Conservation (phyloP, 2,329 filamentous ascomycete genomes). For the Acrodontium crateriforme region DNA sequence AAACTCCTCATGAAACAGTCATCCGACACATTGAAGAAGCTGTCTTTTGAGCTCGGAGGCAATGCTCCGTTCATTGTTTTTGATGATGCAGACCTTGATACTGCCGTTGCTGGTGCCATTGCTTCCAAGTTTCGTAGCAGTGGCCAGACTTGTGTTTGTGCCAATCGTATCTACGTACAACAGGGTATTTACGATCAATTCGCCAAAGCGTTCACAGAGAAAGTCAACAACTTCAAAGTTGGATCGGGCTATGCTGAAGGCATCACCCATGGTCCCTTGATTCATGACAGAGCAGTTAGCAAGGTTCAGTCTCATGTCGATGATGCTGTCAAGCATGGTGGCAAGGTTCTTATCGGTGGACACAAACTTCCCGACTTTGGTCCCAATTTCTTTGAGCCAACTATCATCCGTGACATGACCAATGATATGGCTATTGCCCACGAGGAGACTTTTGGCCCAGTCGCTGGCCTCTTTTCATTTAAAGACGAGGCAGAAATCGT, state of each 20-base stretch:
- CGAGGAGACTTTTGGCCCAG: conserved; percentile 93
- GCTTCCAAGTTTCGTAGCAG: conserved; percentile 85
- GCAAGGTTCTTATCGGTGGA: conserved; percentile 60
- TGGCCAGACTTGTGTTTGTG: conserved; percentile 81
- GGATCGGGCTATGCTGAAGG: conserved; percentile 58
- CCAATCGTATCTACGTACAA: conserved; percentile 70
- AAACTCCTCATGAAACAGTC: conserved; percentile 83
- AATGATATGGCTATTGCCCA: conserved; percentile 67
- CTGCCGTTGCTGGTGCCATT: conserved; percentile 70
- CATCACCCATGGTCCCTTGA: conserved; percentile 67
- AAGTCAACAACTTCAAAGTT: conserved; percentile 61
- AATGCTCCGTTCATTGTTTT: conserved; percentile 97
- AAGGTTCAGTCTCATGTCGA: conserved; percentile 72
- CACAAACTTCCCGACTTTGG: conserved; percentile 61
- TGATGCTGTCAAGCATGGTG: conserved; percentile 68
- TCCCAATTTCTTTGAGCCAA: conserved; percentile 77
- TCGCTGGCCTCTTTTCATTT: conserved; percentile 82
- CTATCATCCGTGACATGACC: conserved; percentile 77
- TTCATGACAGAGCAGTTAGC: conserved; percentile 66
- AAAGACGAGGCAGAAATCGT: conserved; percentile 82
- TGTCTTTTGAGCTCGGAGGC: conserved; percentile 82
- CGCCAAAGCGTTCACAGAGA: conserved; percentile 51
- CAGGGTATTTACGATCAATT: conserved; percentile 66
- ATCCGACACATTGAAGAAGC: conserved; percentile 68
- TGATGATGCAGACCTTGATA: conserved; percentile 77